Evolutionary conservation across 352 stramenopile species (phyloP).

Genomic region (Pythium pyrilobum): DNA sequence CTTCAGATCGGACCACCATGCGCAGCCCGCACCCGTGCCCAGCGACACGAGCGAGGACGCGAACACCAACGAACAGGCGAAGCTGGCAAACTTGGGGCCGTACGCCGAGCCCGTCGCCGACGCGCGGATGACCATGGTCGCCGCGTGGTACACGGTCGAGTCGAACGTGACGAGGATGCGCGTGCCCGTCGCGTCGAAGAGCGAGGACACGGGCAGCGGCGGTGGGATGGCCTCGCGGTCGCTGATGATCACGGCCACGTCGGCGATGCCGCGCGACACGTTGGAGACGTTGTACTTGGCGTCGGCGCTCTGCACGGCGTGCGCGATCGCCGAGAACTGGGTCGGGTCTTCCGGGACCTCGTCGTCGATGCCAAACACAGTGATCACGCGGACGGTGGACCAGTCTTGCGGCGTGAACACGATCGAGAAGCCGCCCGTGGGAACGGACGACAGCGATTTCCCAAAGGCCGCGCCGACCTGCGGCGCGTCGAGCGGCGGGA

Average conservation of each 20-base stretch:
- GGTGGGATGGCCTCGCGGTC: conserved; percentile 59
- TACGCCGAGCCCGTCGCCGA: conserved; percentile 5
- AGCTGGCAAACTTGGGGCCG: conserved; percentile 23
- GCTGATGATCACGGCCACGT: conserved; percentile 47
- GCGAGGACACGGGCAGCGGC: conserved; percentile 36
- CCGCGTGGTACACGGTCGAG: conserved; percentile 59
- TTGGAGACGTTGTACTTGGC: conserved; percentile 61
- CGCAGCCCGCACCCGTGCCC: conserved; percentile 28
- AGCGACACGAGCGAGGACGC: conserved; percentile 47
- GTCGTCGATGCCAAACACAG: conserved; percentile 59
- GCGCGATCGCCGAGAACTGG: conserved; percentile 46
- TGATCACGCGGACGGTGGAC: conserved; percentile 31
- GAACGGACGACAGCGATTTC: not conserved
- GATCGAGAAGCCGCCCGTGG: conserved; percentile 25
- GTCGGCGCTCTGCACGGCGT: conserved; percentile 43
- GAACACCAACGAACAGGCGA: conserved; percentile 39
- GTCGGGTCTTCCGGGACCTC: conserved; percentile 49
- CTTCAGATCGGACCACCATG: conserved; percentile 47
- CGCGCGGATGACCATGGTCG: conserved; percentile 44
- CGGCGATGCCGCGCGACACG: conserved; percentile 31
- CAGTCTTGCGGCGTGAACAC: conserved; percentile 70
- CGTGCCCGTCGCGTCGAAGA: conserved; percentile 48
- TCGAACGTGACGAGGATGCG: conserved; percentile 58
- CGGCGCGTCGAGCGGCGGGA: conserved; percentile 17
- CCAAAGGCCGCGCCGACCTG: conserved; percentile 9